These are phyloP conservation scores for Lasiosphaeria hispida DNA, from an alignment of 495 filamentous ascomycete species.

Conservation along the genomic window DNA sequence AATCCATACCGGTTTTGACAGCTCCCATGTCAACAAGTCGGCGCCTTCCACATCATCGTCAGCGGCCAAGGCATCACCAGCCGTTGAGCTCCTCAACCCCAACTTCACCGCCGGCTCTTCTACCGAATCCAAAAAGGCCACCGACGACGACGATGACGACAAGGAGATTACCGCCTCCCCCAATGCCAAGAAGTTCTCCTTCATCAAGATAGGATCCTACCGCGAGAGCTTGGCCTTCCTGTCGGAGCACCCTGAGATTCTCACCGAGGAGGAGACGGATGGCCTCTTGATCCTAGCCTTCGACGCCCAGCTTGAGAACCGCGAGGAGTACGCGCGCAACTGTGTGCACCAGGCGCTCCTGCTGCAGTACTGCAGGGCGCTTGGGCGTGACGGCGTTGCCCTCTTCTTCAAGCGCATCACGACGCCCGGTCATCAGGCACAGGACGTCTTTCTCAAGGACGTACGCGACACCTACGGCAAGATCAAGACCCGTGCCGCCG, in stretches of 20 bases:
- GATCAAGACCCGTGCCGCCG: conserved; percentile 74
- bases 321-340: conserved; percentile 73
- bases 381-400: conserved; percentile 83
- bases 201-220: conserved; percentile 76
- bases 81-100: conserved; percentile 81
- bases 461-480: conserved; percentile 80
- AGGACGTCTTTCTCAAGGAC: conserved; percentile 86
- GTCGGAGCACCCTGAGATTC: conserved; percentile 65
- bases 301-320: conserved; percentile 72
- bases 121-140: background rate
- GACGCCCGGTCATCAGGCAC: conserved; percentile 89
- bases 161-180: conserved; percentile 70
- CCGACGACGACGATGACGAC: conserved; percentile 61
- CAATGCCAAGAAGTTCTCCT: conserved; percentile 73
- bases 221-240: conserved; percentile 71
- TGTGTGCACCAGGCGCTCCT: conserved; percentile 93
- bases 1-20: conserved; percentile 90
- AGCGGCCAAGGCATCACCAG: conserved; percentile 43
- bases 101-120: conserved; percentile 35
- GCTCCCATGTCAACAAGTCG: conserved; percentile 69
- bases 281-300: conserved; percentile 89
- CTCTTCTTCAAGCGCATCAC: conserved; percentile 97
- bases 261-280: conserved; percentile 87
- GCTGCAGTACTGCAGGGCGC: conserved; percentile 87
- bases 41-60: conserved; percentile 32